Conservation (phyloP, 495 filamentous ascomycete species). For the Aspergillus conjunctus region DNA sequence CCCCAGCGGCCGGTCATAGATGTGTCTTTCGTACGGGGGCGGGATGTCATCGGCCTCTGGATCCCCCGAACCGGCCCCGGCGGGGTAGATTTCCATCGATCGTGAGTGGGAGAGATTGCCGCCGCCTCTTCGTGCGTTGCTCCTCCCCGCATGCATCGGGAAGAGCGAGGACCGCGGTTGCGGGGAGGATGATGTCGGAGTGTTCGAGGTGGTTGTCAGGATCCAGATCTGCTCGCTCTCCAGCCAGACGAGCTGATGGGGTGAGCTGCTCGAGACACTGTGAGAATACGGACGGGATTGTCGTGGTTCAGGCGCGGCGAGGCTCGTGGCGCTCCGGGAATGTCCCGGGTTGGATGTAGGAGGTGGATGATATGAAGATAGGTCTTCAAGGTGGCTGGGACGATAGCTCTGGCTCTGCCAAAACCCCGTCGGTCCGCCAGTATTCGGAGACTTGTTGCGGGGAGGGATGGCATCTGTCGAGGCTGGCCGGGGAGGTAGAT, state of each 20-base stretch:
- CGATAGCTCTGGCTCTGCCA: slow-evolving; percentile 13
- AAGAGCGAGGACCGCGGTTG: slow-evolving; percentile 6
- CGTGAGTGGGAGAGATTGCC: not conserved
- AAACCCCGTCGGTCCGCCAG: not conserved
- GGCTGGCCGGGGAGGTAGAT: slow-evolving; percentile 24
- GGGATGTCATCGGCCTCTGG: slow-evolving; percentile 15
- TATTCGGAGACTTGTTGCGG: slow-evolving; percentile 14
- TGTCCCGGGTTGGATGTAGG: not conserved
- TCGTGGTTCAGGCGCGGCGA: not conserved
- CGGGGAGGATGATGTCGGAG: not conserved
- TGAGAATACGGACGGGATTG: slow-evolving; percentile 4
- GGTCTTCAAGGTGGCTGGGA: not conserved
- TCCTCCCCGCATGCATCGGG: not conserved
- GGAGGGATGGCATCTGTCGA: slow-evolving; percentile 20
- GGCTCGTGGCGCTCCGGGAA: not conserved
- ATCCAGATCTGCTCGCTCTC: slow-evolving; percentile 29
- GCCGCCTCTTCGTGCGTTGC: not conserved
- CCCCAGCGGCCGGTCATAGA: slow-evolving; percentile 22
- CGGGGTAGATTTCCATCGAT: slow-evolving; percentile 9
- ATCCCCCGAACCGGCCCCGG: not conserved
- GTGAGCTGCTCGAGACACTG: slow-evolving; percentile 3
- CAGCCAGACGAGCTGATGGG: slow-evolving; percentile 28
- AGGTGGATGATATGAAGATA: not conserved
- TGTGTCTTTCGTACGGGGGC: slow-evolving; percentile 26
- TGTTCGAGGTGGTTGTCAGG: slow-evolving; percentile 7